Evolutionary conservation across 805 yeast species (phyloP), one percentile per base, ranked within the genome.

Genomic region (Candida piceae): DNA sequence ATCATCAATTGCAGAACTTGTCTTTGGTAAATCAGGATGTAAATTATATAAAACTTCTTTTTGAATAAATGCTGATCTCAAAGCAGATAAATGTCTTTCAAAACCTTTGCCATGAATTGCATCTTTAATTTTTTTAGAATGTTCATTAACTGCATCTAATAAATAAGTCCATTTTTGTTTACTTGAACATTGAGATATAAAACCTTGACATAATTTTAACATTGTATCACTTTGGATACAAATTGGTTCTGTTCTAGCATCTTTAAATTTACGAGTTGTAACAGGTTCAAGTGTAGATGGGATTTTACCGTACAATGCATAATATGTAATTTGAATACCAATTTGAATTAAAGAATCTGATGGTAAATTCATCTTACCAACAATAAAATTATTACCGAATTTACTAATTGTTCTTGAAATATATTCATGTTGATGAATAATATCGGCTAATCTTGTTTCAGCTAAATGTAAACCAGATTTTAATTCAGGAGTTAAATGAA

Each of bases 51-150:
- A 60, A 9, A 61, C 46, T 5, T 72, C 74, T 28, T 69, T 60
- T 48, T 71, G 74, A 22, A 72, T 62, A 34, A 72, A 76, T 2
- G 75, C 68, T 24, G 80, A 77, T 31, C 76, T 67, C 31, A 84
- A 60, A 0, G 88, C 80, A 46, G 74, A 73, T 46, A 80, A 64
- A 59, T 84, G 90, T 44, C 86, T 70, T 53, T 81, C 89, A 53
- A 79, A 84, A 2, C 90, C 88, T 33, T 63, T 53, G 1, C 90
- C 90, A 17, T 59, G 55, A 61, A 78, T 69, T 0, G 86, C 80
- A 22, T 57, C 63, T 13, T 54, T 67, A 36, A 79, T 68, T 41
- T 67, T 69, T 7, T 53, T 49, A 2, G 70, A 63, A 52, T 83
- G 89, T 19, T 53, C 62, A 13, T 62, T 55, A 40, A 86, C 74